Evolutionary conservation across 441 rosid species (phyloP).

Genomic region (Gossypium aridum): DNA sequence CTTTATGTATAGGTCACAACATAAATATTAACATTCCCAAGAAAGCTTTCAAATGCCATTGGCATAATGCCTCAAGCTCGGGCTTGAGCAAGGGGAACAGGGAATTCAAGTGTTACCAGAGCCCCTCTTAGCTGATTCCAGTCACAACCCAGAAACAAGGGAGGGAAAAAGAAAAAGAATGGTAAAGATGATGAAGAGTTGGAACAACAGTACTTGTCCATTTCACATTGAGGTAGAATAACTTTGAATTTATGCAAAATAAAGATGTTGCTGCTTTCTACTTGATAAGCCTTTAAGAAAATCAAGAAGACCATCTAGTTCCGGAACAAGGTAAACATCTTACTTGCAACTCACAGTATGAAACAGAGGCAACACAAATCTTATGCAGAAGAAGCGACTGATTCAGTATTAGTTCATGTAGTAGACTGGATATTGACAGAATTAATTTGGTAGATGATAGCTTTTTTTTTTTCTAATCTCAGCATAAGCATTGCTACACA

Average conservation of each 20-base stretch:
- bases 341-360: neutral
- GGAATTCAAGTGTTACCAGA: neutral
- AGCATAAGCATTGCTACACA: neutral
- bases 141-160: neutral
- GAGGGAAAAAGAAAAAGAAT: neutral
- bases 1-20: neutral
- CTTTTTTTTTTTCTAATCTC: neutral
- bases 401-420: neutral
- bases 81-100: neutral
- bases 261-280: neutral
- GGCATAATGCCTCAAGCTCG: neutral
- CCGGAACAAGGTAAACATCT: neutral
- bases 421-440: neutral
- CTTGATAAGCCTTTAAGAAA: neutral
- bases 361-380: neutral
- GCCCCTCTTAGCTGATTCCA: neutral
- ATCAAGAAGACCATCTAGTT: neutral
- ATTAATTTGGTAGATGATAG: neutral
- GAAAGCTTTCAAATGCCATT: neutral
- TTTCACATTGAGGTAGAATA: neutral
- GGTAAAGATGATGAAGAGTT: neutral
- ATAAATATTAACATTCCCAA: neutral
- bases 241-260: neutral
- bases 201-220: neutral
- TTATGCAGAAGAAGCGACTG: neutral